Evolutionary conservation across 306 rosid species (phyloP), one percentile per base, ranked within the genome.

Genomic region (Malus asiatica): DNA sequence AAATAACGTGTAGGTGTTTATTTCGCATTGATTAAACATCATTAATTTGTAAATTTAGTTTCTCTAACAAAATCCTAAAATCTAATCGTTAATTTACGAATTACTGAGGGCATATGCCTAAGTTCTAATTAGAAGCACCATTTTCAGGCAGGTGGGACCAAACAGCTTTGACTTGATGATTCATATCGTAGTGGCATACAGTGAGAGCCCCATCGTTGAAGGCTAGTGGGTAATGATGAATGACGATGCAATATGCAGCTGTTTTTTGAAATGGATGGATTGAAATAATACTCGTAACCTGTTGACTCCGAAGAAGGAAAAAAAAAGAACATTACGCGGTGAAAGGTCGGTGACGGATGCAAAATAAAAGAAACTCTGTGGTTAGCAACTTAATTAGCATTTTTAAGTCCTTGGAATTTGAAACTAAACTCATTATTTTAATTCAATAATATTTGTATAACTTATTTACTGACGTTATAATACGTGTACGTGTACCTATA

Each of bases 21-120:
- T 38, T 38, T 38, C 10, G 7, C 0, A 7, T 38, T 38, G 0
- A 38, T 38, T 0, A 38, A 38, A 38, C 0, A 33, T 33, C 0
- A 33, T 6, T 5, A 33, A 0, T 33, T 33, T 33, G 2, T 0
- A 1, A 38, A 38, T 38, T 38, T 38, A 38, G 0, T 38, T 38
- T 38, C 0, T 7, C 9, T 38, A 2, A 2, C 0, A 7, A 0
- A 38, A 38, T 38, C 2, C 10, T 7, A 7, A 38, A 38, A 38
- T 38, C 9, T 7, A 38, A 38, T 38, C 42, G 42, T 7, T 38
- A 38, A 38, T 38, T 38, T 7, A 38, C 10, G 10, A 38, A 38
- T 38, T 38, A 7, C 42, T 38, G 9, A 7, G 42, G 2, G 9
- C 42, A 38, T 7, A 6, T 6, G 8, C 2, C 42, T 2, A 38